Base-by-base conservation (phyloP, 1,139 yeast species). In the Yamadazyma sp. region DNA sequence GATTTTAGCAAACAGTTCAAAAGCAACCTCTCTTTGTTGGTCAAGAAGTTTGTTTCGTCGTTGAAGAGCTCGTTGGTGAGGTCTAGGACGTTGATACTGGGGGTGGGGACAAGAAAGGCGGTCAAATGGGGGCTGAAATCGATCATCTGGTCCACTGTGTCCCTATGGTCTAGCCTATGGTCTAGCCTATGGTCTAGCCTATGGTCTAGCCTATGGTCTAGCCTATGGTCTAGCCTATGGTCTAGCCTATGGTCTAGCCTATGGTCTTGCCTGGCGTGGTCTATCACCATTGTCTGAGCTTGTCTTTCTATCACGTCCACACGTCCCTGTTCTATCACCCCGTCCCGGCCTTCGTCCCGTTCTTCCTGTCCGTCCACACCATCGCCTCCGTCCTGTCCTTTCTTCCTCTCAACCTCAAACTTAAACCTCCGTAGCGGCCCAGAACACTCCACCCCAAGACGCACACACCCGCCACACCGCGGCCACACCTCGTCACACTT, bases 401-500 rank as follows among this genome's bases (percentile, higher is more conserved):
- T 18, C 16, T 12, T 10, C 20, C 29, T 13, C 9, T 14, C 16
- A 26, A 13, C 29, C 6, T 27, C 28, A 10, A 33, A 25, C 14
- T 33, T 29, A 9, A 37, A 15, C 24, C 23, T 31, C 22, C 37
- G 33, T 10, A 31, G 12, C 8, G 45, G 42, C 1, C 48, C 47
- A 9, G 37, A 21, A 51, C 85, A 79, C 12, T 56, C 62, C 16
- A 76, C 53, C 2, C 66, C 61, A 14, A 78, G 53, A 37, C 82
- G 57, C 3, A 50, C 41, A 53, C 85, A 80, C 33, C 77, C 79
- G 1, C 60, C 53, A 50, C 87, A 81, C 4, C 48, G 50, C 5
- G 87, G 87, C 44, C 67, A 66, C 0, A 55, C 55, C 50, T 81
- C 86, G 47, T 80, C 79, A 50, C 87, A 81, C 44, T 83, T 72